Evolutionary conservation across 805 yeast species (phyloP).

Genomic region (Saccharomyces eubayanus): DNA sequence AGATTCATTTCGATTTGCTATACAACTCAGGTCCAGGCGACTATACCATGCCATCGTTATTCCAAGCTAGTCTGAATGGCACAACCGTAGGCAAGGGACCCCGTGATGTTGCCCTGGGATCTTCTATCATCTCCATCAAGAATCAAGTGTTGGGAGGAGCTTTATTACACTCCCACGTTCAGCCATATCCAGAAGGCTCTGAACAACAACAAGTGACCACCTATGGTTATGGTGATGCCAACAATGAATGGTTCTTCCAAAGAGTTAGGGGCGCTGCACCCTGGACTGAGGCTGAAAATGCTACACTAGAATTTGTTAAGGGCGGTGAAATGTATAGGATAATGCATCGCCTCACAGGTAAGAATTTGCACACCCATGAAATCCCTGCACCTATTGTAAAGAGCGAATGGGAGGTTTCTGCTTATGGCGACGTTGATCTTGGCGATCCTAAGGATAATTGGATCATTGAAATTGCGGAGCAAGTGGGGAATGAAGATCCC

Average conservation of each 20-base stretch:
- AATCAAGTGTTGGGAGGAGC: slow-evolving; percentile 73
- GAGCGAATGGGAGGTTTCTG: slow-evolving; percentile 70
- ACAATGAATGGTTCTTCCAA: slow-evolving; percentile 74
- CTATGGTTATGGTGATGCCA: slow-evolving; percentile 79
- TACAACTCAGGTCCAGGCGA: slow-evolving; percentile 79
- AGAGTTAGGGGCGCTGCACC: slow-evolving; percentile 39
- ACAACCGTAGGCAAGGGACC: slow-evolving; percentile 62
- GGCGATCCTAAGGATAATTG: slow-evolving; percentile 86
- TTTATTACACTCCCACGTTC: slow-evolving; percentile 80
- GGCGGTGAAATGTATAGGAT: slow-evolving; percentile 66
- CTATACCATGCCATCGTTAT: slow-evolving; percentile 69
- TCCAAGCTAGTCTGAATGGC: slow-evolving; percentile 69
- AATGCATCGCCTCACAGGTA: slow-evolving; percentile 59
- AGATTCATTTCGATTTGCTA: slow-evolving; percentile 67
- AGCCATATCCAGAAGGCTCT: slow-evolving; percentile 85
- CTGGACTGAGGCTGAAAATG: slow-evolving; percentile 16
- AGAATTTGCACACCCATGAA: slow-evolving; percentile 79
- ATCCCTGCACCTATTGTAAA: slow-evolving; percentile 70
- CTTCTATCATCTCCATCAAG: slow-evolving; percentile 38
- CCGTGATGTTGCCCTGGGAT: slow-evolving; percentile 63
- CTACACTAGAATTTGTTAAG: slow-evolving; percentile 33
- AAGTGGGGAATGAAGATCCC: slow-evolving; percentile 43
- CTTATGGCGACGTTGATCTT: slow-evolving; percentile 62
- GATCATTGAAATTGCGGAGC: slow-evolving; percentile 74
- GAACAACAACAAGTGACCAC: slow-evolving; percentile 91